These are phyloP conservation scores for Penicillium sp. DNA, from an alignment of 2,329 filamentous ascomycete species.

Conservation along the genomic window DNA sequence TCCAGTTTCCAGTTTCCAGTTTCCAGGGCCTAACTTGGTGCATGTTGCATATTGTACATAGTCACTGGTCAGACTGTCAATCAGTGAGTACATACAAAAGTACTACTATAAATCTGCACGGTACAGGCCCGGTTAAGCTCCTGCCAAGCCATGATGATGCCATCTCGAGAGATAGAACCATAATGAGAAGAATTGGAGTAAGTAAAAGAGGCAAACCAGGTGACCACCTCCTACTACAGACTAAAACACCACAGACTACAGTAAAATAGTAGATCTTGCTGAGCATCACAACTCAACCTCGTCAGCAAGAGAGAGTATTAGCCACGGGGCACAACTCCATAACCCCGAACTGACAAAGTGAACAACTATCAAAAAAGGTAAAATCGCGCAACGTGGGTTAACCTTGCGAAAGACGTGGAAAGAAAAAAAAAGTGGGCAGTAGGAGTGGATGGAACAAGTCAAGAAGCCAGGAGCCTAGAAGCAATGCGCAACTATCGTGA, in stretches of 20 bases:
- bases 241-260: neutral
- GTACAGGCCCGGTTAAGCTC: conserved; percentile 12
- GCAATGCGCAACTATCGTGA: neutral
- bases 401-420: neutral
- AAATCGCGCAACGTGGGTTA: conserved; percentile 15
- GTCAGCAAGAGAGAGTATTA: neutral
- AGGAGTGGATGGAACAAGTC: neutral
- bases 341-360: neutral
- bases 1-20: too few species aligned
- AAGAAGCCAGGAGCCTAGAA: too few species aligned
- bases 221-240: neutral
- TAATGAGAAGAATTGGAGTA: neutral
- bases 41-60: neutral
- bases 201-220: neutral
- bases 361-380: neutral
- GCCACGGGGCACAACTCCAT: neutral
- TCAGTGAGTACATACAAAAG: neutral
- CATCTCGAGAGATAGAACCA: neutral
- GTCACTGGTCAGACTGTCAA: neutral
- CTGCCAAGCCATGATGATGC: conserved; percentile 18
- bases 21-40: neutral
- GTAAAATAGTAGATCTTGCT: neutral
- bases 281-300: neutral
- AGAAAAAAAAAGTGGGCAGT: neutral
- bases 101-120: neutral